Percentiles rank a stretch among this genome's conserved stretches.
Evolutionary conservation across 257 asterid genomes (phyloP).

Genomic region (Forsythia suspensa): DNA sequence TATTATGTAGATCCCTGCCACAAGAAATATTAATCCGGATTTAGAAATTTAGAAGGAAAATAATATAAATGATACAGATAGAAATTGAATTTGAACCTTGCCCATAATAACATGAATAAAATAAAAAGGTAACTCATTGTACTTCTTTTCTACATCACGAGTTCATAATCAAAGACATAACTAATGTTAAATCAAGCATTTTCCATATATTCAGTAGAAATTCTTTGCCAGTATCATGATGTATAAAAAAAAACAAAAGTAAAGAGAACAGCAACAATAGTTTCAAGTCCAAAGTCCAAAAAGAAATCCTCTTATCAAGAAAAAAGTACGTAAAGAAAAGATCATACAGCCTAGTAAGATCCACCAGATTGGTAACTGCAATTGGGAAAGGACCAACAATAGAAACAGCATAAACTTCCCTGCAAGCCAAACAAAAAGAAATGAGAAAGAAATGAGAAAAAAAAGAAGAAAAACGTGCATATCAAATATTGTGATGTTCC

Average conservation of each 20-base stretch:
- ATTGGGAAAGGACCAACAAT: conserved; percentile 96
- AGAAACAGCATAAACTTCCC: conserved; percentile 99
- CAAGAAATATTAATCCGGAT: conserved; percentile 11
- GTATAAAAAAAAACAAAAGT: background rate
- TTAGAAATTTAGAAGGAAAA: conserved; percentile 10
- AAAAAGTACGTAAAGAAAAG: background rate
- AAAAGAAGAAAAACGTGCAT: background rate
- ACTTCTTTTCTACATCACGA: background rate
- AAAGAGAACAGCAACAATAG: background rate
- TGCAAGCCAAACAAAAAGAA: conserved; percentile 40
- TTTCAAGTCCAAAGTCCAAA: background rate
- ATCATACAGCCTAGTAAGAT: conserved; percentile 91
- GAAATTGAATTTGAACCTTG: background rate
- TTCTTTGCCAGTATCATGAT: background rate
- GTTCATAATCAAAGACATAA: background rate
- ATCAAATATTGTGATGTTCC: conserved; percentile 2
- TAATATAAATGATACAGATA: background rate
- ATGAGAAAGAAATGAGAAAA: background rate
- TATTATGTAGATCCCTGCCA: conserved; percentile 94
- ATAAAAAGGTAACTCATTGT: background rate
- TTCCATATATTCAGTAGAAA: background rate
- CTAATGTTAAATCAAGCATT: background rate
- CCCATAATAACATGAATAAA: background rate
- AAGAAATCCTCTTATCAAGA: background rate
- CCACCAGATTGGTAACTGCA: conserved; percentile 94